phyloP scores from a whole-genome alignment of 1,284 basidiomycete genomes.

The Trametes hirsuta region DNA sequence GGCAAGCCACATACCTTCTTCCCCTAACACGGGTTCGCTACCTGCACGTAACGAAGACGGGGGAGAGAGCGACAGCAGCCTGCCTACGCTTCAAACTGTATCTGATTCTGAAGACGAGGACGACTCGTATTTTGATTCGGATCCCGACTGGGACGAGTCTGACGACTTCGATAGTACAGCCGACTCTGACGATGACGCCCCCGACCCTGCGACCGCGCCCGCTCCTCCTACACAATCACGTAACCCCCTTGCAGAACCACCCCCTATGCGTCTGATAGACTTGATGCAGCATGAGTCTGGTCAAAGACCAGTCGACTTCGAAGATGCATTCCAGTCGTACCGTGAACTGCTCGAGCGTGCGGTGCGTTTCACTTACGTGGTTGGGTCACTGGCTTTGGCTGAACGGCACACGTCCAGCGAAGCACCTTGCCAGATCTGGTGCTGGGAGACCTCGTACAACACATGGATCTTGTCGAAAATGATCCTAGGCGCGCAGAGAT shows the following conservation, averaged over 20 bases:
- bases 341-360: constrained; percentile 18
- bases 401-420: too few species aligned
- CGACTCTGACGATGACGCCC: constrained; percentile 9
- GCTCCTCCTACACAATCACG: background rate
- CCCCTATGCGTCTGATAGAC: background rate
- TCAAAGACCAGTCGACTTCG: background rate
- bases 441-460: constrained; percentile 1
- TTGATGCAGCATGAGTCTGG: background rate
- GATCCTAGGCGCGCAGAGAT: constrained; percentile 32
- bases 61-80: constrained; percentile 27
- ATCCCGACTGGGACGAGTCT: constrained; percentile 17
- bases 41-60: constrained; percentile 9
- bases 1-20: background rate
- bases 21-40: background rate
- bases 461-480: constrained; percentile 8
- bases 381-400: background rate
- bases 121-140: constrained; percentile 16
- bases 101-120: constrained; percentile 31
- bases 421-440: too few species aligned
- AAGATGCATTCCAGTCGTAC: background rate
- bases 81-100: constrained; percentile 34
- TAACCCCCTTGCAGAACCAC: background rate
- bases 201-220: background rate
- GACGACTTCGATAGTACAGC: background rate
- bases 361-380: background rate